A percentile compares a stretch with the other conserved stretches of the same genome.
Evolutionary conservation across 2,329 filamentous ascomycete genomes (phyloP).

Genomic region (Arthroderma sp.): DNA sequence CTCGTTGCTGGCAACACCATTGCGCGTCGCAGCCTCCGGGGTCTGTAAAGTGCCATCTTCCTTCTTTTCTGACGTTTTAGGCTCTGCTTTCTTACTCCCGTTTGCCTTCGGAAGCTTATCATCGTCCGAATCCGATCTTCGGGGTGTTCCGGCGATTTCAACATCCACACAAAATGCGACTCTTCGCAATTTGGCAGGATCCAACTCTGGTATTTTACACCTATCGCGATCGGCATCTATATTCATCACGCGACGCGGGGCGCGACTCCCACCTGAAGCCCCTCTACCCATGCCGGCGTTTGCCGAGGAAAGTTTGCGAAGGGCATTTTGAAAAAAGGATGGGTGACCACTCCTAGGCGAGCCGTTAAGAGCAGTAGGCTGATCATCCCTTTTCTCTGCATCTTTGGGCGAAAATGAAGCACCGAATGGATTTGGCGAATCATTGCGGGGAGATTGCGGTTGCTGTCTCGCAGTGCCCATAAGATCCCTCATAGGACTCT

Average conservation of each 20-base stretch:
- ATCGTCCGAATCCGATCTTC: conserved; percentile 51
- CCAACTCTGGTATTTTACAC: conserved; percentile 65
- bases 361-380: conserved; percentile 36
- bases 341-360: conserved; percentile 56
- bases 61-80: conserved; percentile 38
- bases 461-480: conserved; percentile 17
- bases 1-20: conserved; percentile 8
- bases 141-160: conserved; percentile 80
- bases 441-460: conserved; percentile 19
- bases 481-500: conserved; percentile 20
- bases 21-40: conserved; percentile 39
- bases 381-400: conserved; percentile 29
- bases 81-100: conserved; percentile 4
- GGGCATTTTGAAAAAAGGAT: conserved; percentile 66
- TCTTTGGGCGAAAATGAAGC: conserved; percentile 29
- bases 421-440: conserved; percentile 32
- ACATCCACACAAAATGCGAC: conserved; percentile 96
- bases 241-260: conserved; percentile 60
- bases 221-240: conserved; percentile 67
- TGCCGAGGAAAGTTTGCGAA: conserved; percentile 68
- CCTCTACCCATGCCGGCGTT: conserved; percentile 39
- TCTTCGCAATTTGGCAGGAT: conserved; percentile 65
- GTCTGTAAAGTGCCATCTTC: conserved; percentile 53
- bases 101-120: conserved; percentile 26
- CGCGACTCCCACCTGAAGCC: conserved; percentile 49